Conservation (phyloP, 768 basidiomycete species). For the Trametes cingulata region DNA sequence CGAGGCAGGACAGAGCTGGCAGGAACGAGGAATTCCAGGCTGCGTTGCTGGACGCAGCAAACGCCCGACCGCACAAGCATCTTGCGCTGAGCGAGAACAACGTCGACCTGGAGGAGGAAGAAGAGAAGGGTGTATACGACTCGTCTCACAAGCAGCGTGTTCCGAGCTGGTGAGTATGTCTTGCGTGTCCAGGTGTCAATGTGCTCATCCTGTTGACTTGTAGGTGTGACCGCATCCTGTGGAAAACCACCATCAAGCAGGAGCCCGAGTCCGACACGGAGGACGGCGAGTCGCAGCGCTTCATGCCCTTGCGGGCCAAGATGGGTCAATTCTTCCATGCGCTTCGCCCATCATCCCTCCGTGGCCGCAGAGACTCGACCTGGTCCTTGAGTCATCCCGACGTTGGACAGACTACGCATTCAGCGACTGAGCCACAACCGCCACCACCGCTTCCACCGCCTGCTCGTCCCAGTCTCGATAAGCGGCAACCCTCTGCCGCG, state of each 20-base stretch:
- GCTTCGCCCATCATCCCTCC: constrained; percentile 43
- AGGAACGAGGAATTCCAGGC: constrained; percentile 16
- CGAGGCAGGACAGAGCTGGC: constrained; percentile 6
- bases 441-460: background rate
- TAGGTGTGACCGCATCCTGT: constrained; percentile 85
- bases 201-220: background rate
- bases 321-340: constrained; percentile 59
- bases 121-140: constrained; percentile 73
- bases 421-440: constrained; percentile 2
- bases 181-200: background rate
- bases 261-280: constrained; percentile 45
- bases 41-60: constrained; percentile 8
- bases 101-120: constrained; percentile 38
- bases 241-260: constrained; percentile 68
- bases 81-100: constrained; percentile 37
- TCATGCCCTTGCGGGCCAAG: constrained; percentile 41
- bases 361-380: constrained; percentile 29
- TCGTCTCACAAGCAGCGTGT: constrained; percentile 80
- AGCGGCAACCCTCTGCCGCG: background rate
- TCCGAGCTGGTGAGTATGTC: constrained; percentile 68
- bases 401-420: constrained; percentile 1
- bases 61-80: constrained; percentile 16
- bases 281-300: constrained; percentile 27
- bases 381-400: constrained; percentile 23
- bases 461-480: background rate